These are phyloP conservation scores for Saccharum spontaneum DNA, from an alignment of 176 grass and related monocot species.

Conservation along the genomic window DNA sequence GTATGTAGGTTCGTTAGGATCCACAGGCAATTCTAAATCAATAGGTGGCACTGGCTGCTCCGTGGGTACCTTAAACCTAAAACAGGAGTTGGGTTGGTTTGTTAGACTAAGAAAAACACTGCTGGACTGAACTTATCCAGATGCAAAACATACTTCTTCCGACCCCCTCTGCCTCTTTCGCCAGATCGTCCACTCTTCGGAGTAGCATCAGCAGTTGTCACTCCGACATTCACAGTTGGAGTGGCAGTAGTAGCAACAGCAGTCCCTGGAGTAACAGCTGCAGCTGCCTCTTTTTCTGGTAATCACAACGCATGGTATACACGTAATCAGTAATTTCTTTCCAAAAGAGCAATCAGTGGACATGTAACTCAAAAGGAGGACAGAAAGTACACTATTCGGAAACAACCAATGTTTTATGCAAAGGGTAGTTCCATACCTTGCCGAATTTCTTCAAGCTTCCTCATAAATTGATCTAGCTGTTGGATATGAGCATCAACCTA, in stretches of 20 bases:
- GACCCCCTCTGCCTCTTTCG: conserved; percentile 87
- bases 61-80: conserved; percentile 59
- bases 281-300: conserved; percentile 56
- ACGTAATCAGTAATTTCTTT: conserved; percentile 16
- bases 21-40: conserved; percentile 88
- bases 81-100: conserved; percentile 31
- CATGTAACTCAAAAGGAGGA: neutral
- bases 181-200: conserved; percentile 62
- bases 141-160: conserved; percentile 78
- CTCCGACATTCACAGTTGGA: conserved; percentile 39
- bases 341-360: neutral
- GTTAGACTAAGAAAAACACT: neutral
- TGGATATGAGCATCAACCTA: conserved; percentile 99
- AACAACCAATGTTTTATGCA: neutral
- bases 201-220: conserved; percentile 37
- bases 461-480: conserved; percentile 96
- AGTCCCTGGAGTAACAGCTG: conserved; percentile 20
- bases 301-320: conserved; percentile 24
- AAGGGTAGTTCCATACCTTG: conserved; percentile 48
- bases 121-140: neutral
- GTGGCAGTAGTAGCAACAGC: conserved; percentile 27
- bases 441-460: conserved; percentile 82
- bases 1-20: conserved; percentile 95
- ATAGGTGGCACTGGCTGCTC: conserved; percentile 62
- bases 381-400: neutral